Conservation (phyloP, 2,329 filamentous ascomycete genomes). For the Xylaria sp. region DNA sequence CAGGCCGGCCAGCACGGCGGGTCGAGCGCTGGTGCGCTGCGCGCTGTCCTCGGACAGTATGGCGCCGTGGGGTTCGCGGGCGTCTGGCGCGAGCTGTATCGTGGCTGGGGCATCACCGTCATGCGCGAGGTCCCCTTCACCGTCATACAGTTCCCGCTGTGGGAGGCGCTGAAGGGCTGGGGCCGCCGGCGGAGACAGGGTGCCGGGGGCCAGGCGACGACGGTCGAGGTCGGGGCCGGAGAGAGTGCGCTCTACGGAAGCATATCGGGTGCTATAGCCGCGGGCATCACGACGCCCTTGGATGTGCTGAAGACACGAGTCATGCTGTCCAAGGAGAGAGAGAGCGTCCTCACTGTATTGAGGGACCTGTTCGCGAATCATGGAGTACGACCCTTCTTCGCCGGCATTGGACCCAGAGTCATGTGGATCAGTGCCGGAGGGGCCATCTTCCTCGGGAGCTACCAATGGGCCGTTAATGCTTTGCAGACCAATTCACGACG, state of each 20-base stretch:
- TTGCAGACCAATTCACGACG: slow-evolving; percentile 58
- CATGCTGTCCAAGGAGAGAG: slow-evolving; percentile 83
- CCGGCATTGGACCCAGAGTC: slow-evolving; percentile 81
- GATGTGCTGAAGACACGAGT: slow-evolving; percentile 97
- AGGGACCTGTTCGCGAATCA: slow-evolving; percentile 70
- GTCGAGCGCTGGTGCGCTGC: slow-evolving; percentile 72
- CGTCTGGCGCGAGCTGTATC: slow-evolving; percentile 86
- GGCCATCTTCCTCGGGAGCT: slow-evolving; percentile 92
- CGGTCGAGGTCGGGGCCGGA: slow-evolving; percentile 67
- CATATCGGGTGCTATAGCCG: slow-evolving; percentile 83
- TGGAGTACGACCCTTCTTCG: slow-evolving; percentile 76
- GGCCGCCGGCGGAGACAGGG: slow-evolving; percentile 57
- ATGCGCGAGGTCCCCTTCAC: slow-evolving; percentile 98
- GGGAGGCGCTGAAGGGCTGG: slow-evolving; percentile 90
- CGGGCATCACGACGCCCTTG: slow-evolving; percentile 88
- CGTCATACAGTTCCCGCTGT: slow-evolving; percentile 95
- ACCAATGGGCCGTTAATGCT: slow-evolving; percentile 86
- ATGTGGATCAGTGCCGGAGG: slow-evolving; percentile 96
- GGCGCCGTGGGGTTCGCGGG: slow-evolving; percentile 57
- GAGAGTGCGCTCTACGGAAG: slow-evolving; percentile 90
- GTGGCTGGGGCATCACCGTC: slow-evolving; percentile 91
- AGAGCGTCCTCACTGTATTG: slow-evolving; percentile 70
- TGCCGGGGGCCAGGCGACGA: slow-evolving; percentile 21
- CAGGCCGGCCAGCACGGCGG: slow-evolving; percentile 86
- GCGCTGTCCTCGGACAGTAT: slow-evolving; percentile 71